These are phyloP conservation scores for Urtica urens DNA, from an alignment of 306 rosid genomes.

Conservation along the genomic window DNA sequence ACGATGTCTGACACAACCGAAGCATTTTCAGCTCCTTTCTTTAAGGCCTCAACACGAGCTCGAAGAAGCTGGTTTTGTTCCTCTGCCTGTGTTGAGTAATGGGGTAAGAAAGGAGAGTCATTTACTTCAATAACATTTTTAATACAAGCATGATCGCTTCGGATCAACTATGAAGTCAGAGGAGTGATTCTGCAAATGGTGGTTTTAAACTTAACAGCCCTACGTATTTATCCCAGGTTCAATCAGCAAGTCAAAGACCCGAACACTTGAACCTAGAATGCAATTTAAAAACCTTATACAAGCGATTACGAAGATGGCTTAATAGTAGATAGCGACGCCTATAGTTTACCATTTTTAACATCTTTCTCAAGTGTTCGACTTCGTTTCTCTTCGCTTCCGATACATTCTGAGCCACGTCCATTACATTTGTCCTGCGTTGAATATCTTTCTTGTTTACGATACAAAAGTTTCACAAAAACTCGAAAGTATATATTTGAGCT, in stretches of 20 bases:
- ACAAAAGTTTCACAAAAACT: constrained; percentile 13
- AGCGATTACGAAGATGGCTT: too few relatives aligned
- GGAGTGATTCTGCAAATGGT: too few relatives aligned
- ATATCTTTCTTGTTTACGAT: constrained; percentile 6
- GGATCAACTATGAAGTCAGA: too few relatives aligned
- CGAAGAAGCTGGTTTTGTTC: constrained; percentile 34
- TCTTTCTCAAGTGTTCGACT: constrained; percentile 44
- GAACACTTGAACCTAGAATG: too few relatives aligned
- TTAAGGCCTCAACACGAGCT: constrained; percentile 33
- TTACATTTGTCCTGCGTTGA: constrained; percentile 58
- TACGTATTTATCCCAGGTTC: too few relatives aligned
- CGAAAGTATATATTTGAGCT: background rate
- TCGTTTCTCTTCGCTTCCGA: constrained; percentile 44
- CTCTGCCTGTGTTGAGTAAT: constrained; percentile 51
- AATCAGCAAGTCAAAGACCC: too few relatives aligned
- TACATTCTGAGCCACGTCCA: constrained; percentile 43
- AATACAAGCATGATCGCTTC: background rate
- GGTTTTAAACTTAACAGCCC: too few relatives aligned
- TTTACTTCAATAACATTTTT: background rate
- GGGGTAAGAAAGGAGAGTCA: constrained; percentile 2
- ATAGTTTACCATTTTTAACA: constrained; percentile 48
- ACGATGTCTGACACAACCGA: constrained; percentile 18
- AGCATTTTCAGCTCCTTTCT: constrained; percentile 17
- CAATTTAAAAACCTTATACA: too few relatives aligned
- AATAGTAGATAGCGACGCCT: too few relatives aligned